phyloP scores from a whole-genome alignment of 192 early-diverging fungal genomes.

The Entophlyctis luteolus region DNA sequence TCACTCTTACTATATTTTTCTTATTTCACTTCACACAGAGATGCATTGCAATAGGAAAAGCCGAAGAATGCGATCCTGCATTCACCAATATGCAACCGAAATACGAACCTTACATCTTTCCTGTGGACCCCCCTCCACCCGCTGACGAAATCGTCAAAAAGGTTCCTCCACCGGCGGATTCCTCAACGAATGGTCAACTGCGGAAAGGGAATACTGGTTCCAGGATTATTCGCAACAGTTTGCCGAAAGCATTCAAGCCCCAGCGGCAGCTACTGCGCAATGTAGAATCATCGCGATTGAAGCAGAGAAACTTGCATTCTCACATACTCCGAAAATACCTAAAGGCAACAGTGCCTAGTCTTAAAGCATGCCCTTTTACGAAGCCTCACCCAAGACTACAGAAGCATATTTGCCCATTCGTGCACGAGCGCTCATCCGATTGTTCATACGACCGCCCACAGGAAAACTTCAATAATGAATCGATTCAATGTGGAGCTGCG shows the following conservation, averaged over 20 bases:
- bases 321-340: slow-evolving; percentile 3
- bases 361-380: not conserved
- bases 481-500: not conserved
- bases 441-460: not conserved
- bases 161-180: too few species aligned
- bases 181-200: too few species aligned
- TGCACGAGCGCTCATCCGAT: too few species aligned
- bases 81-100: not conserved
- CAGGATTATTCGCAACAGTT: not conserved
- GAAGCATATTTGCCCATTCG: slow-evolving; percentile 10
- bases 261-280: not conserved
- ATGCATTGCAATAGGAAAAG: not conserved
- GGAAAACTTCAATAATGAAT: not conserved
- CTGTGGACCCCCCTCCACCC: too few species aligned
- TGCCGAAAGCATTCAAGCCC: not conserved
- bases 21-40: not conserved
- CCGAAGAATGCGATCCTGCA: not conserved
- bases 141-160: too few species aligned
- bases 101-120: not conserved
- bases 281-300: too few species aligned
- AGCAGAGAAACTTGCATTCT: too few species aligned
- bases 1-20: not conserved
- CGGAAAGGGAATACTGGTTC: not conserved
- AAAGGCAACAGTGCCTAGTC: not conserved
- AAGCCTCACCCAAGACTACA: not conserved